Evolutionary conservation across 2,329 filamentous ascomycete species (phyloP).

Genomic region (Cladophialophora immunda): DNA sequence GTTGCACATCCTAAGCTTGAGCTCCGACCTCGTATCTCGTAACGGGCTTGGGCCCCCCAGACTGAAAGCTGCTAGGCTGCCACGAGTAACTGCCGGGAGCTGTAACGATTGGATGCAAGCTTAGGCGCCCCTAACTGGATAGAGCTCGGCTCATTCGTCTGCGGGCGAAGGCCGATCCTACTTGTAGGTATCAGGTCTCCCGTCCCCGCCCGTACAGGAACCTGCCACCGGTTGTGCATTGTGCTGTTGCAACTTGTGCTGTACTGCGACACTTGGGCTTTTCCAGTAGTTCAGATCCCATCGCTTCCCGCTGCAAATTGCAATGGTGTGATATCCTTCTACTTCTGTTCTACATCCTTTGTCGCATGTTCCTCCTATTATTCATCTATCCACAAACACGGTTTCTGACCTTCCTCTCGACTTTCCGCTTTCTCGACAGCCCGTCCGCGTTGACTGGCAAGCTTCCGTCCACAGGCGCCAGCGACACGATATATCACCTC

Average conservation of each 20-base stretch:
- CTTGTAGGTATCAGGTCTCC: neutral
- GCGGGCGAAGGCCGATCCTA: conserved; percentile 11
- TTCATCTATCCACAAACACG: neutral
- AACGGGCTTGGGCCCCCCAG: conserved; percentile 3
- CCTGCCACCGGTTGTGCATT: neutral
- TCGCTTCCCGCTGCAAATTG: conserved; percentile 5
- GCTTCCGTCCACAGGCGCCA: conserved; percentile 34
- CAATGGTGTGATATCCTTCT: conserved; percentile 24
- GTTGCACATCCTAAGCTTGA: neutral
- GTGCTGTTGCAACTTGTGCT: conserved; percentile 3
- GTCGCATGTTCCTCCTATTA: conserved; percentile 8
- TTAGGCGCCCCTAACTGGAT: conserved; percentile 8
- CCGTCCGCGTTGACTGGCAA: conserved; percentile 24
- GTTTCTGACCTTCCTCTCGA: neutral
- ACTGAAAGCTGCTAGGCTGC: neutral
- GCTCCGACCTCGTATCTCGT: conserved; percentile 24
- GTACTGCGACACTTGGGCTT: conserved; percentile 14
- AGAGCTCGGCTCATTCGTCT: conserved; percentile 8
- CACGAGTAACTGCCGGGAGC: neutral
- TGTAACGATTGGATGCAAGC: conserved; percentile 11
- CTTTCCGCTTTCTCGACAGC: neutral
- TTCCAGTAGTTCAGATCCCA: conserved; percentile 16
- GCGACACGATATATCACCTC: conserved; percentile 23
- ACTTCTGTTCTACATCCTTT: neutral
- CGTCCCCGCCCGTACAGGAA: conserved; percentile 11